Base-by-base conservation (phyloP, 2,329 filamentous ascomycete species). In the Decorospora gaudefroyi region DNA sequence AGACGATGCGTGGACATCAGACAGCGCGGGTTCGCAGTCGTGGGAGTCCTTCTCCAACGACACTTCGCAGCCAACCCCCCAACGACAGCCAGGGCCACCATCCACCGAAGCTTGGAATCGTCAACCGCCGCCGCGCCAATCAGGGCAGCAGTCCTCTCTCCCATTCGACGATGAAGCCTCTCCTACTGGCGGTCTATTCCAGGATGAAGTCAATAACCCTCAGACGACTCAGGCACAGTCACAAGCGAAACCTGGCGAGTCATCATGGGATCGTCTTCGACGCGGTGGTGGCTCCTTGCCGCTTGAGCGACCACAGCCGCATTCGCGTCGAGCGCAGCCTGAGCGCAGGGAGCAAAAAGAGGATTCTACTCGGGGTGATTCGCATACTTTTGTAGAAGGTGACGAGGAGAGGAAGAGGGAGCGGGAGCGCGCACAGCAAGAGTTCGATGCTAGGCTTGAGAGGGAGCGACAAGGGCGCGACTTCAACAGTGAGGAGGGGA, bases 401-500 rank as follows among this genome's bases (percentile, higher is more conserved):
- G 72, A 74, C 4, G 72, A 75, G 41, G 74, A 78, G 25, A 66
- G 69, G 16, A 68, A 71, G 31, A 54, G 66, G 18, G 75, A 74
- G 9, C 74, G 70, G 46, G 55, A 67, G 27, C 70, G 76, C 47
- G 75, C 75, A 17, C 76, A 79, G 59, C 71, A 65, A 39, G 74
- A 78, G 17, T 79, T 79, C 50, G 76, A 79, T 53, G 70, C 70
- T 12, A 63, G 73, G 29, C 49, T 79, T 4, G 77, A 79, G 51
- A 68, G 68, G 43, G 78, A 80, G 51, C 61, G 78, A 37, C 68
- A 70, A 39, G 77, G 75, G 0, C 70, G 68, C n/a, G 68, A 74
- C 36, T 76, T 76, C 46, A 57, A 58, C 12, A 46, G 48, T 10
- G 53, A 49, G 8, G 60, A 68, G 7, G 49, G 50, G 1, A 69